Evolutionary conservation across 371 early-diverging fungal genomes (phyloP), one percentile per base, ranked within the genome.

Genomic region (Catenaria anguillulae): DNA sequence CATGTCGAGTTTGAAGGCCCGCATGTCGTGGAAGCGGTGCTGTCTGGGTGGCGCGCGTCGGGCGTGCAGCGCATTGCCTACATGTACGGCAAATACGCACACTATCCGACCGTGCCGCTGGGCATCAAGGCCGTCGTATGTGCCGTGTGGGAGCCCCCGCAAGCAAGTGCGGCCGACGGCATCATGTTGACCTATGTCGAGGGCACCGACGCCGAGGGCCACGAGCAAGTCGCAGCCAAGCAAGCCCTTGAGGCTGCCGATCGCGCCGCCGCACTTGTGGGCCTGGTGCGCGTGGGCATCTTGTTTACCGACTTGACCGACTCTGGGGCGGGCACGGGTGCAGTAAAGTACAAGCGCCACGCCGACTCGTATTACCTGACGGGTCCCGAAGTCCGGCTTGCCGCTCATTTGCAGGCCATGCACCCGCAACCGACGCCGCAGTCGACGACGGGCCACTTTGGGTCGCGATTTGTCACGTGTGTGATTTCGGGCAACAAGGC

Each of bases 51-150:
- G 97, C 82, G 92, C 59, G 65, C 75, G 23, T 86, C 92, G 33
- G 91, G 93, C 23, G 75, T 73, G 52, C 98, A 99, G 73, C 84
- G 94, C 19, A 84, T 96, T 67, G 98, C 96, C 15, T 87, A 88
- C 65, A 70, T 99, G 63, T 91, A 91, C 69, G 99, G 99, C 23
- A 82, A 86, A 43, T 97, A 93, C 71, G 91, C 92, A 67, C 83
- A 84, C 21, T 93, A 97, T 67, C 60, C 82, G 10, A 88, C 92
- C 56, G 94, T 98, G 1, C 97, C 97, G 1, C 75, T 97, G 55
- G 99, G 99, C 21, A 82, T 94, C 62, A 98, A 97, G 70, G 97
- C 97, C 0, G 92, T 98, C 13, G 98, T 99, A 0, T 88, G 88
- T 66, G 89, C 87, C 0, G 90, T 97, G 58, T 96, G 93, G 66